Percentiles rank a stretch among this genome's conserved stretches.
These are phyloP conservation scores for Mycena leptocephala DNA, from an alignment of 768 basidiomycete genomes.

Conservation along the genomic window DNA sequence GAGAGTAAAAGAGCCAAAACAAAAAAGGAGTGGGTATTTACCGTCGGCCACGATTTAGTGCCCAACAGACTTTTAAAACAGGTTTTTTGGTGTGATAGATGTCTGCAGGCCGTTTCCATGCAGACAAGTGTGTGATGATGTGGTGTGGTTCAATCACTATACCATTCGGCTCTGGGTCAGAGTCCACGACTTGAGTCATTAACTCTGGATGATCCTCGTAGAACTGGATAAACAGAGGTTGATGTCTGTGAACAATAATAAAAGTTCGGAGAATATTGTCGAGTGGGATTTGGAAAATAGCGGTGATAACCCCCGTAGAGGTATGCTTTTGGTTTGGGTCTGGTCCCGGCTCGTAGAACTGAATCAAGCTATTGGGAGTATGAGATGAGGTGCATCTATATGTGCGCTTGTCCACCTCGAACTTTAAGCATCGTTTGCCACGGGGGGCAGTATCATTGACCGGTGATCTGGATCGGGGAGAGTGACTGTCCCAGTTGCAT, in stretches of 20 bases:
- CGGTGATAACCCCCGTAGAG: conserved; percentile 16
- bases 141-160: conserved; percentile 22
- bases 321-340: not conserved
- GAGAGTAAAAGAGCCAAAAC: not conserved
- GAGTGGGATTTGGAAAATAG: conserved; percentile 4
- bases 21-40: not conserved
- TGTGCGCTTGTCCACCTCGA: conserved; percentile 20
- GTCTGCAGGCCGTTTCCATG: conserved; percentile 6
- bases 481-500: conserved; percentile 13
- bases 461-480: conserved; percentile 20
- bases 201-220: conserved; percentile 19
- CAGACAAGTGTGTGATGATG: conserved; percentile 16
- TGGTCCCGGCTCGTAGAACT: conserved; percentile 22
- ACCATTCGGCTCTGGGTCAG: not conserved
- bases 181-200: not conserved
- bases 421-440: conserved; percentile 11
- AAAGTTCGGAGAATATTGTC: conserved; percentile 23
- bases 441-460: conserved; percentile 23
- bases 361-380: conserved; percentile 6
- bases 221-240: not conserved
- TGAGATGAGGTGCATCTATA: conserved; percentile 13
- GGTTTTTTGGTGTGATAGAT: not conserved
- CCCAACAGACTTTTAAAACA: conserved; percentile 24
- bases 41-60: conserved; percentile 27
- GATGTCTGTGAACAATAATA: conserved; percentile 3